Evolutionary conservation across 2,329 filamentous ascomycete species (phyloP).

Genomic region (Emmonsia crescens): DNA sequence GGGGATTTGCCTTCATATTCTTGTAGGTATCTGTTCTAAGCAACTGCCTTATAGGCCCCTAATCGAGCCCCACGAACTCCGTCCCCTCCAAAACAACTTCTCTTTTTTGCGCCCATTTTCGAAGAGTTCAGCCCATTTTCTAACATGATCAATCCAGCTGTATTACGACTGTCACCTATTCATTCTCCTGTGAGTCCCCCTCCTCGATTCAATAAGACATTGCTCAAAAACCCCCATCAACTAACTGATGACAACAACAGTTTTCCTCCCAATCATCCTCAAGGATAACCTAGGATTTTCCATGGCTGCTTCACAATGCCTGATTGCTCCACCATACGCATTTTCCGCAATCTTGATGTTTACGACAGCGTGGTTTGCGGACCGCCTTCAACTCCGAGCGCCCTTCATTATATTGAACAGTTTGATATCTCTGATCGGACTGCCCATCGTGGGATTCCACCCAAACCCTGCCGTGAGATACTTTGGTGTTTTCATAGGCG

Average conservation of each 20-base stretch:
- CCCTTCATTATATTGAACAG: slow-evolving; percentile 55
- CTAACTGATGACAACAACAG: slow-evolving; percentile 1
- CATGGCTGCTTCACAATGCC: slow-evolving; percentile 51
- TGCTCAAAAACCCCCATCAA: neutral
- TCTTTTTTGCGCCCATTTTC: neutral
- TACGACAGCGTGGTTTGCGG: slow-evolving; percentile 47
- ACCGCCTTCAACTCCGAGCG: slow-evolving; percentile 52
- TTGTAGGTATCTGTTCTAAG: slow-evolving; percentile 17
- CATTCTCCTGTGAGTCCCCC: slow-evolving; percentile 48
- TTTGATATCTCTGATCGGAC: slow-evolving; percentile 51
- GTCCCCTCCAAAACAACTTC: neutral
- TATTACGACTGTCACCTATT: slow-evolving; percentile 58
- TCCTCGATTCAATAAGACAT: neutral
- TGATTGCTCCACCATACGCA: slow-evolving; percentile 55
- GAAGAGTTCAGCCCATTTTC: too few relatives aligned
- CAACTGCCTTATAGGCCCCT: neutral
- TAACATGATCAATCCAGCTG: slow-evolving; percentile 43
- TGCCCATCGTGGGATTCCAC: slow-evolving; percentile 58
- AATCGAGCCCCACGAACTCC: neutral
- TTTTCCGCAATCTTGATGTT: slow-evolving; percentile 52
- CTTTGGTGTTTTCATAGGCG: slow-evolving; percentile 58
- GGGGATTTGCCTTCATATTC: slow-evolving; percentile 39
- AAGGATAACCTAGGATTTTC: slow-evolving; percentile 48
- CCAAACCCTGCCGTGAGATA: slow-evolving; percentile 45
- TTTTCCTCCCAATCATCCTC: slow-evolving; percentile 61